phyloP scores from a whole-genome alignment of 257 asterid genomes.

The Solanum gandarillasii region DNA sequence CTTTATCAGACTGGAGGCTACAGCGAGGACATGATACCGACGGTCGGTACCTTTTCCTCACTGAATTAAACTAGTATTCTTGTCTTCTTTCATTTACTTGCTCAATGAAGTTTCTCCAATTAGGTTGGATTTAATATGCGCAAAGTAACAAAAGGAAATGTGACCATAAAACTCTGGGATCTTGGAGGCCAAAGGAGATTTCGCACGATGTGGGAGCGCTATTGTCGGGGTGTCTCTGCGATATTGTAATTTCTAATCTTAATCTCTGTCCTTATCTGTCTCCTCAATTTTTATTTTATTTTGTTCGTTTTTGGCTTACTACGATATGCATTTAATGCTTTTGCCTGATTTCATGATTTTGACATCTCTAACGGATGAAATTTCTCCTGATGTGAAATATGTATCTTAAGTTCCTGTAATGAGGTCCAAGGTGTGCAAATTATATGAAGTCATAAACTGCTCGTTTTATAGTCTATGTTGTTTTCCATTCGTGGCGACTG shows the following conservation, averaged over 20 bases:
- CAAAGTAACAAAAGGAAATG: conserved; percentile 95
- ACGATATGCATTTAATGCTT: background rate
- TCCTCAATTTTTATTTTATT: background rate
- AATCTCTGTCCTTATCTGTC: background rate
- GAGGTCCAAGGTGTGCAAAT: background rate
- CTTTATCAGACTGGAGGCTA: conserved; percentile 83
- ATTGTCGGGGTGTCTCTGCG: conserved; percentile 92
- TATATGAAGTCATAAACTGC: background rate
- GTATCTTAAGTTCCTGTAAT: background rate
- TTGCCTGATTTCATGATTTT: background rate
- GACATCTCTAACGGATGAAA: background rate
- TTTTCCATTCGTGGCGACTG: background rate
- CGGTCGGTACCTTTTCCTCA: conserved; percentile 42
- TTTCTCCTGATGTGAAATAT: background rate
- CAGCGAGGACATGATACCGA: conserved; percentile 92
- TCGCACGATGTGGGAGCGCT: conserved; percentile 97
- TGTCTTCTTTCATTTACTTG: background rate
- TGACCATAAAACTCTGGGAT: conserved; percentile 92
- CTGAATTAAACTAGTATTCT: background rate
- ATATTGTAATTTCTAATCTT: conserved; percentile 45
- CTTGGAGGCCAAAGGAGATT: conserved; percentile 94
- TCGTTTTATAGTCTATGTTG: background rate
- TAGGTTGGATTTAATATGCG: conserved; percentile 98
- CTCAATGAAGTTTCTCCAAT: conserved; percentile 1
- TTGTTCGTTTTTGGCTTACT: background rate